Evolutionary conservation across 306 rosid genomes (phyloP), one percentile per base, ranked within the genome.

Genomic region (Trichosanthes truncata): DNA sequence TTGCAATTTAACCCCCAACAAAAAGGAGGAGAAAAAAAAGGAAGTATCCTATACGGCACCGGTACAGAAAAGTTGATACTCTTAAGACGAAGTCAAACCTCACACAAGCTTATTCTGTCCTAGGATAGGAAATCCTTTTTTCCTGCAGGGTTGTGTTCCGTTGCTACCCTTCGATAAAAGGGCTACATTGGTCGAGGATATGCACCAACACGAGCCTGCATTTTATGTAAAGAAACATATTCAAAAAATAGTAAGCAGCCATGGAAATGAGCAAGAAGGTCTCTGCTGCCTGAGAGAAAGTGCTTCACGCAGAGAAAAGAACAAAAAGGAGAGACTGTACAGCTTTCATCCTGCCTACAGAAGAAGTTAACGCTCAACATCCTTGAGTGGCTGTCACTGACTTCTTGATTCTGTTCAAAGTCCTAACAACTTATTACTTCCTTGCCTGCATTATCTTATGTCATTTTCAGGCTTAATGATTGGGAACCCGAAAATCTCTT

Each of bases 261-360:
- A 66, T 18, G 74, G 29, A 66, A 65, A 40, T 66, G 49, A 66
- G 74, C 29, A 66, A 66, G 73, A 36, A 35, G 76, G 55, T 69
- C 55, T 69, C 76, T 69, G 55, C 53, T 69, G 76, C 76, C 73
- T 15, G 4, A 18, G 40, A 45, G 76, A 12, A 36, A 35, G 76
- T 48, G 78, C 79, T 76, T 71, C 66, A 67, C 23, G 66, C 41
- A 52, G 68, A 83, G 83, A 80, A 72, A 80, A 60, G 81, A 84
- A 80, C 36, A 80, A 82, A 82, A 82, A 52, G 46, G 81, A 82
- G 68, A 59, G 51, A 74, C 83, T 74, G 81, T 87, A 81, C 81
- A 85, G 69, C 84, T 78, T 86, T 77, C 90, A 81, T 55, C 83
- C 82, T 86, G 81, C 61, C 88, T 83, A 81, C 86, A 84, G 82